Conservation (phyloP, 345 rosid genomes). For the Clarkia xantiana region DNA sequence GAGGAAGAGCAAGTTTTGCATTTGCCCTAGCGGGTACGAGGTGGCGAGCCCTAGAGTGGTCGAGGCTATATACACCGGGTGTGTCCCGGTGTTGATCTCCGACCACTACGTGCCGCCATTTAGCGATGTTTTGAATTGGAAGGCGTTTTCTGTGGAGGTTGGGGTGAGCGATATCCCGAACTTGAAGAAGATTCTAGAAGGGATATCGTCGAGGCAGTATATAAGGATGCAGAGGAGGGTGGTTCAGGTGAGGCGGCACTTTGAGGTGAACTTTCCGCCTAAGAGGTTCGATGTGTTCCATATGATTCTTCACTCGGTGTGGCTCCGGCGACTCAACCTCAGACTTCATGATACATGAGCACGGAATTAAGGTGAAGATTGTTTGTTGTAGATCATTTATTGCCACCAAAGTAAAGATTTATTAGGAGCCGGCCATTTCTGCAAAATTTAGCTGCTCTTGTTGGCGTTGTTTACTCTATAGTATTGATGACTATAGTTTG, state of each 20-base stretch:
- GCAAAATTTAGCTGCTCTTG: too few species aligned
- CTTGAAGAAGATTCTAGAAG: conserved; percentile 42
- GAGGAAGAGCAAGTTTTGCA: conserved; percentile 65
- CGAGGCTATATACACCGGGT: conserved; percentile 73
- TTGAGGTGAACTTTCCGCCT: conserved; percentile 67
- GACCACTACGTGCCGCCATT: conserved; percentile 78
- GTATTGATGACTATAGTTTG: too few species aligned
- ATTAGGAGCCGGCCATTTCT: too few species aligned
- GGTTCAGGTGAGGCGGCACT: conserved; percentile 51
- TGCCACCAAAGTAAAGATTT: too few species aligned
- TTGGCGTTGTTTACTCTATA: too few species aligned
- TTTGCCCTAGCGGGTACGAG: conserved; percentile 91
- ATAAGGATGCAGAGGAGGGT: conserved; percentile 76
- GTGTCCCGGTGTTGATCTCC: conserved; percentile 76
- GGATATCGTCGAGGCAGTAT: conserved; percentile 64
- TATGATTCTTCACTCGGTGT: conserved; percentile 85
- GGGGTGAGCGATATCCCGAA: conserved; percentile 55
- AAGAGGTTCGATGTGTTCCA: conserved; percentile 77
- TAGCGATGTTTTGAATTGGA: conserved; percentile 79
- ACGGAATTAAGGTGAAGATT: too few species aligned
- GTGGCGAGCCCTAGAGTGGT: conserved; percentile 85
- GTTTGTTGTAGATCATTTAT: too few species aligned
- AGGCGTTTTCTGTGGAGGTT: conserved; percentile 51
- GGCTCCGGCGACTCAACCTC: conserved; percentile 73
- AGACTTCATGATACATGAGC: conserved; percentile 20